These are phyloP conservation scores for Polyplosphaeria fusca DNA, from an alignment of 495 filamentous ascomycete genomes.

Conservation along the genomic window DNA sequence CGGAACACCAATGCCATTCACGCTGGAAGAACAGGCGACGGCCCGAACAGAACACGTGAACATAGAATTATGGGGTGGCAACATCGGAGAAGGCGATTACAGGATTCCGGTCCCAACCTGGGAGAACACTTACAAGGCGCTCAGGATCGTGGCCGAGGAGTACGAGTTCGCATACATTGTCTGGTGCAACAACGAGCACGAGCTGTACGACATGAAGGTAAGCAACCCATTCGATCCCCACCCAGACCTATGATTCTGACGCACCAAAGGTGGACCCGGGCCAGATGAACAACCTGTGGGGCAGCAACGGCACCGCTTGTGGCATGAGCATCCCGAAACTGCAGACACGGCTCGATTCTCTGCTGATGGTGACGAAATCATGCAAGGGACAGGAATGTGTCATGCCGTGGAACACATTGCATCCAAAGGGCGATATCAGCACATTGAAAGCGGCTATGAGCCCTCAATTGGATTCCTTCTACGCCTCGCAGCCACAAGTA, in stretches of 20 bases:
- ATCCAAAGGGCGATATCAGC: not conserved
- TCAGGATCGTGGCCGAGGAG: not conserved
- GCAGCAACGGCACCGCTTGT: not conserved
- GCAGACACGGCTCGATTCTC: not conserved
- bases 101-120: not conserved
- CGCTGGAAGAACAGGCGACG: not conserved
- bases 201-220: not conserved
- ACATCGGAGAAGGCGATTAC: not conserved
- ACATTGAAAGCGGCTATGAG: not conserved
- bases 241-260: not conserved
- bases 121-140: not conserved
- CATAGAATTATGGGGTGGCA: not conserved
- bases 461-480: not conserved
- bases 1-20: not conserved
- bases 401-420: not conserved
- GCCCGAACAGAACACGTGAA: not conserved
- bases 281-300: not conserved
- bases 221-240: not conserved
- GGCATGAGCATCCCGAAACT: not conserved
- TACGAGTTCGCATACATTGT: not conserved
- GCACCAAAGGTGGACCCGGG: not conserved
- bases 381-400: not conserved
- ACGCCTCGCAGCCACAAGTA: no score
- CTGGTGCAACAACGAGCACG: conserved; percentile 2
- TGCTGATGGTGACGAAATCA: not conserved